Conservation (phyloP, 1,139 yeast genomes). For the Pichia cactophila region DNA sequence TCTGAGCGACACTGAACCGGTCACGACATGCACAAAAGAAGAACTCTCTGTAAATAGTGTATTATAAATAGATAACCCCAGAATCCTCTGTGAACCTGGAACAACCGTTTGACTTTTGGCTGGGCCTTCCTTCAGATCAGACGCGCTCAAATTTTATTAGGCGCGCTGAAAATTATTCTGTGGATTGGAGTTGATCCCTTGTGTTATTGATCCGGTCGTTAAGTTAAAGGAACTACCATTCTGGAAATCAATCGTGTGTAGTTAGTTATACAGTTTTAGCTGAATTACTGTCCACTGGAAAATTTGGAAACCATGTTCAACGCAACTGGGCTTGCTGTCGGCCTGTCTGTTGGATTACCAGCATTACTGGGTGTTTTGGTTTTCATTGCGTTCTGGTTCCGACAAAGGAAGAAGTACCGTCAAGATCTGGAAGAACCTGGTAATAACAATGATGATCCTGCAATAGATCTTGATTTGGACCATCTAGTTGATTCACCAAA, state of each 20-base stretch:
- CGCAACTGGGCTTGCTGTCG: constrained; percentile 37
- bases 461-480: constrained; percentile 23
- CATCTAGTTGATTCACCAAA: constrained; percentile 15
- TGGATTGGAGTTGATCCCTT: too few species aligned
- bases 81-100: too few species aligned
- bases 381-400: constrained; percentile 28
- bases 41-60: constrained; percentile 1
- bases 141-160: too few species aligned
- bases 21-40: neutral
- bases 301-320: constrained; percentile 14
- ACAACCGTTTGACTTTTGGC: too few species aligned
- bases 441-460: constrained; percentile 14
- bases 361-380: constrained; percentile 31
- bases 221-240: too few species aligned
- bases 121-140: too few species aligned
- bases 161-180: too few species aligned
- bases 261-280: neutral
- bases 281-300: too few species aligned
- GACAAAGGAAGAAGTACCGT: constrained; percentile 30
- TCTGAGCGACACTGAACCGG: neutral
- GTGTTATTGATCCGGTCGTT: too few species aligned
- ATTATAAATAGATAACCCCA: neutral
- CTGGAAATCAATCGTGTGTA: too few species aligned
- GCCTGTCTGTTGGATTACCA: constrained; percentile 44
- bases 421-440: constrained; percentile 30